Base-by-base conservation (phyloP, 305 asterid genomes). In the Euphrasia arctica region DNA sequence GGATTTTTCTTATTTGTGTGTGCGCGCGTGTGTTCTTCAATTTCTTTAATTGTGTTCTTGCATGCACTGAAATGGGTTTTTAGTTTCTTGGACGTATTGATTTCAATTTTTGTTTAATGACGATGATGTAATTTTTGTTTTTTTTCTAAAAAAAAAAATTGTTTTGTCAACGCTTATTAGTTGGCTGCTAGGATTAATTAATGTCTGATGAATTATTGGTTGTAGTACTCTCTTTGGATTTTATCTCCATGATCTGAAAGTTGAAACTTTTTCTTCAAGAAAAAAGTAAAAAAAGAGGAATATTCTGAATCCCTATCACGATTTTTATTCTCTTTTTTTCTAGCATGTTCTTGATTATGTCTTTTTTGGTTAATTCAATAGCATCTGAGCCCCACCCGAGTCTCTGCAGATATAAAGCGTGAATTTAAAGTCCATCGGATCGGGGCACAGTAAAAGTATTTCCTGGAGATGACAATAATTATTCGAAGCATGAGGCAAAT, bases 381-480 rank as follows among this genome's bases (percentile, higher is more conserved):
- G 3, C 9, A 11, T 49, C 25, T 13, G 55, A 49, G 18, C 3
- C 6, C 9, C 6, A 1, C 15, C 9, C 6, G 55, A 6, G 55
- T 12, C 55, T 49, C 52, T 49, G 25, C 18, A 51, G 10, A 49
- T 12, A 49, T 12, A 5, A 12, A 5, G 55, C 27, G 55, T 49
- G 64, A 61, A 42, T 28, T 58, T 63, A 42, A 22, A 51, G 11
- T 7, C 28, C 56, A 14, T 50, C 9, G 6, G 18, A 25, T 25
- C n/a, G n/a, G 52, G 2, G 52, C 10, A 36, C 58, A 28, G 52
- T 65, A 58, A 36, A 61, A 28, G 52, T 65, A 58, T 61, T 65
- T 61, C 56, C 63, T 39, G 39, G 71, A 75, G 60, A 91, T 91
- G 98, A 77, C 89, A 78, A 56, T 69, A 3, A 67, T 64, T 70